Conservation (phyloP, 2,329 filamentous ascomycete species). For the Trichoderma koningii region DNA sequence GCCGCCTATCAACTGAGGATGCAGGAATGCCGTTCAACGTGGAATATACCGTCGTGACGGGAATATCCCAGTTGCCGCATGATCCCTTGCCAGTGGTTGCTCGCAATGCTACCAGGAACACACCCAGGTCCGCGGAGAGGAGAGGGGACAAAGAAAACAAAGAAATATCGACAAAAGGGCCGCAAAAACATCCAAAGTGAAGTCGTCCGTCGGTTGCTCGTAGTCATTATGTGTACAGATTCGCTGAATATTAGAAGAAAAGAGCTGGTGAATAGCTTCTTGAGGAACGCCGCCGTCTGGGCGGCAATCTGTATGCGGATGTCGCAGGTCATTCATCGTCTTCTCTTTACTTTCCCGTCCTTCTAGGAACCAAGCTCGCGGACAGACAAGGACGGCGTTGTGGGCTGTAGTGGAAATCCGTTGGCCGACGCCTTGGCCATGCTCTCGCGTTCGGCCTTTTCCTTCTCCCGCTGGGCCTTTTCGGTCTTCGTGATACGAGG, state of each 20-base stretch:
- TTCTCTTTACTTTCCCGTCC: neutral
- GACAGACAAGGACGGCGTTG: slow-evolving; percentile 43
- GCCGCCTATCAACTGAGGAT: neutral
- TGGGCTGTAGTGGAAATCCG: slow-evolving; percentile 43
- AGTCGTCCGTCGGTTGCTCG: slow-evolving; percentile 14
- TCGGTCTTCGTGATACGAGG: slow-evolving; percentile 85
- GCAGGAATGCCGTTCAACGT: neutral
- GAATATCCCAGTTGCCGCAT: neutral
- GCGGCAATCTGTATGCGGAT: neutral
- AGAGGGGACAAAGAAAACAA: neutral
- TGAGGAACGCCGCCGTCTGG: neutral
- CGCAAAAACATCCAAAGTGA: slow-evolving; percentile 1
- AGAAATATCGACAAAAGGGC: neutral
- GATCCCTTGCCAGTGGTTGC: neutral
- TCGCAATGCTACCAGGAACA: neutral
- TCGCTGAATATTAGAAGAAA: neutral
- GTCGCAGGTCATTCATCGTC: neutral
- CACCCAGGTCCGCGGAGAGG: neutral
- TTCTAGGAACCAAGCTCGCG: slow-evolving; percentile 41
- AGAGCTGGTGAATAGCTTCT: slow-evolving; percentile 14
- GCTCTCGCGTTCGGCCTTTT: slow-evolving; percentile 74
- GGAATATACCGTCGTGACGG: neutral
- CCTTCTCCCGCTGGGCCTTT: slow-evolving; percentile 75
- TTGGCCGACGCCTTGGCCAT: slow-evolving; percentile 45
- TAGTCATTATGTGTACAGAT: neutral